These are phyloP conservation scores for Backusella psychrophila DNA, from an alignment of 192 early-diverging fungal genomes.

Conservation along the genomic window DNA sequence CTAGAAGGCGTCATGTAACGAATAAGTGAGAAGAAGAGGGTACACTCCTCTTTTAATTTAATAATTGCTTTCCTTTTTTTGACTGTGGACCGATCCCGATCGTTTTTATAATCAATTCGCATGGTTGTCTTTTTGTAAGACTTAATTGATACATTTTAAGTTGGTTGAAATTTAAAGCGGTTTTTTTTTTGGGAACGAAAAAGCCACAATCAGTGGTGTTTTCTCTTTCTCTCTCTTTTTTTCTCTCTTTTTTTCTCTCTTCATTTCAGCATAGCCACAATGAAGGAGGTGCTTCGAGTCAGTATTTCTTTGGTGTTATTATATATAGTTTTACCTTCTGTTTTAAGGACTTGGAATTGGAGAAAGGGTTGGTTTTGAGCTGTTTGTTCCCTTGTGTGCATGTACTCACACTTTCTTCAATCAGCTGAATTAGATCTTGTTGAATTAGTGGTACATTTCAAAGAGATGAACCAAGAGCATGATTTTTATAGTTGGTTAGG, in stretches of 20 bases:
- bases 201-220: background rate
- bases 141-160: background rate
- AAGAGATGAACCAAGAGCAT: background rate
- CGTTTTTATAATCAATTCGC: background rate
- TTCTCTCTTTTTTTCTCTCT: background rate
- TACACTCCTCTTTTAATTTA: background rate
- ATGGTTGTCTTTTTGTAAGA: background rate
- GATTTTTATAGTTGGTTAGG: conserved; percentile 13
- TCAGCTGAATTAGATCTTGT: background rate
- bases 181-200: background rate
- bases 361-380: background rate
- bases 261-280: background rate
- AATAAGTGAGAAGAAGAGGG: background rate
- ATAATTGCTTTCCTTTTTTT: background rate
- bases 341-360: conserved; percentile 11
- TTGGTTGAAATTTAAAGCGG: background rate
- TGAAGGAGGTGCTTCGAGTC: background rate
- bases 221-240: background rate
- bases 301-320: background rate
- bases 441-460: background rate
- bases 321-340: background rate
- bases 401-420: background rate
- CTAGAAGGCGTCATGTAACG: background rate
- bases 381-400: background rate
- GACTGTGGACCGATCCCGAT: background rate